Percentiles rank a stretch among this genome's conserved stretches.
Evolutionary conservation across 2,329 filamentous ascomycete genomes (phyloP).

Genomic region (Penicillium janthinellum): DNA sequence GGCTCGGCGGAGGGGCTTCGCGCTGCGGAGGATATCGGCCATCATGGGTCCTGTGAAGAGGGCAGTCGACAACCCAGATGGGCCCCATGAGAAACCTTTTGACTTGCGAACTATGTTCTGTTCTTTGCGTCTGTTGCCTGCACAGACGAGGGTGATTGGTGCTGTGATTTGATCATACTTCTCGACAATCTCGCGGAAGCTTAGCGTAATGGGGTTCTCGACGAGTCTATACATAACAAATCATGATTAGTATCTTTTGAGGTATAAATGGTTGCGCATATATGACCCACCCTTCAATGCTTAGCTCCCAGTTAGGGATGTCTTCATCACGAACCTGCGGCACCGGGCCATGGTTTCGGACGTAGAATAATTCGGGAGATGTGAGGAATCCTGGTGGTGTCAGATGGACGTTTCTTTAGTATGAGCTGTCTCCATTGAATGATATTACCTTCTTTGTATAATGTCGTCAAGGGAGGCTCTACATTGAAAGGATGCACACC

Average conservation of each 20-base stretch:
- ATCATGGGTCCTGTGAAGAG: conserved; percentile 84
- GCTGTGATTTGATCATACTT: conserved; percentile 81
- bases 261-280: neutral
- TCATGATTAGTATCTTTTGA: neutral
- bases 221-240: conserved; percentile 60
- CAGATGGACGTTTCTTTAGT: neutral
- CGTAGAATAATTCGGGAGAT: conserved; percentile 84
- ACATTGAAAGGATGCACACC: conserved; percentile 90
- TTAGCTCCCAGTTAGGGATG: conserved; percentile 77
- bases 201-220: conserved; percentile 71
- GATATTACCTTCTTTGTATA: conserved; percentile 64
- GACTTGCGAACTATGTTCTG: conserved; percentile 89
- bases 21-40: conserved; percentile 68
- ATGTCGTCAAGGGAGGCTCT: conserved; percentile 75
- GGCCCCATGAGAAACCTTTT: conserved; percentile 92
- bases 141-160: conserved; percentile 86
- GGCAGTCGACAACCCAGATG: conserved; percentile 82
- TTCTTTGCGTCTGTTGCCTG: conserved; percentile 88
- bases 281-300: conserved; percentile 68
- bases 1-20: conserved; percentile 68
- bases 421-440: neutral
- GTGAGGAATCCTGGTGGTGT: conserved; percentile 70
- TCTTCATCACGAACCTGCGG: conserved; percentile 72
- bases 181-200: conserved; percentile 69
- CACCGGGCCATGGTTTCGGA: conserved; percentile 85